These are phyloP conservation scores for Boletellus sp. DNA, from an alignment of 768 basidiomycete species.

Conservation along the genomic window DNA sequence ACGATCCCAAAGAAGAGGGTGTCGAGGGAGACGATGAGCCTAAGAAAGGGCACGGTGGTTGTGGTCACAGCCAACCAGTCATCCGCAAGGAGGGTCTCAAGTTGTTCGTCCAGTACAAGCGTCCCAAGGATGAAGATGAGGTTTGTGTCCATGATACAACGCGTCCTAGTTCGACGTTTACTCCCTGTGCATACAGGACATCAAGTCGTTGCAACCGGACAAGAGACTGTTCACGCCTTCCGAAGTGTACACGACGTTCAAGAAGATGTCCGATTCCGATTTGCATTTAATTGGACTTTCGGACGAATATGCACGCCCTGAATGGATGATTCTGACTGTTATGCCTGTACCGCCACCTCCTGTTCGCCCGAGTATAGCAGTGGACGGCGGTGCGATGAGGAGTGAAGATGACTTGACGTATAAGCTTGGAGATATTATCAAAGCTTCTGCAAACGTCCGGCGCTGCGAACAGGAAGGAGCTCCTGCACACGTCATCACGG, in stretches of 20 bases:
- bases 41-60: slow-evolving; percentile 95
- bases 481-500: slow-evolving; percentile 90
- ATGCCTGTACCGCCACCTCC: slow-evolving; percentile 97
- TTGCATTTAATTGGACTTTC: slow-evolving; percentile 87
- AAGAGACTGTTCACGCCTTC: slow-evolving; percentile 78
- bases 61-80: slow-evolving; percentile 86
- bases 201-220: slow-evolving; percentile 77
- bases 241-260: slow-evolving; percentile 91
- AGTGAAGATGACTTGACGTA: slow-evolving; percentile 99
- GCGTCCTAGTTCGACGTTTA: slow-evolving; percentile 10
- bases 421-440: slow-evolving; percentile 95
- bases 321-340: slow-evolving; percentile 99
- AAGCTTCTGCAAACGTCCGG: slow-evolving; percentile 88
- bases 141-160: slow-evolving; percentile 43
- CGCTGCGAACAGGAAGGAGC: slow-evolving; percentile 95
- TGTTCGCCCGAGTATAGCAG: slow-evolving; percentile 95
- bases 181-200: slow-evolving; percentile 47
- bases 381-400: slow-evolving; percentile 94
- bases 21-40: slow-evolving; percentile 61
- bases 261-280: slow-evolving; percentile 91
- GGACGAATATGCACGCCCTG: slow-evolving; percentile 93
- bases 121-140: slow-evolving; percentile 92
- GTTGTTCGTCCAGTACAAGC: slow-evolving; percentile 92
- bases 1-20: slow-evolving; percentile 84
- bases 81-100: slow-evolving; percentile 95